A percentile compares a stretch with the other conserved stretches of the same genome.
These are phyloP conservation scores for Daldinia sp. DNA, from an alignment of 2,329 filamentous ascomycete genomes.

Conservation along the genomic window DNA sequence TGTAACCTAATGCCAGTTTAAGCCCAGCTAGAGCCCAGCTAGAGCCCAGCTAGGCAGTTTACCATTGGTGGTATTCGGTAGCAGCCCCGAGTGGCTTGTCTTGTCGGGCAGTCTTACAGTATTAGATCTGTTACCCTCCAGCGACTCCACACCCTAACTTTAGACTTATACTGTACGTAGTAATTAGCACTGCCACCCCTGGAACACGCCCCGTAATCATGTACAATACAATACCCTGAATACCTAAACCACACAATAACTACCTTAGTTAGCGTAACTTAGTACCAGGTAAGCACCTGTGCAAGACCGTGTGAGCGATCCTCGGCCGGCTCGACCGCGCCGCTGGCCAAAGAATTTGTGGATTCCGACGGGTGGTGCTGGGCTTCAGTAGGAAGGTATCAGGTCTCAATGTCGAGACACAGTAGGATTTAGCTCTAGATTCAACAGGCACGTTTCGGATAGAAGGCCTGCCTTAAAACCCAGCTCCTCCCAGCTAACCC, in stretches of 20 bases:
- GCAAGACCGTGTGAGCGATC: no score
- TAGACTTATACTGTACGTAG: no score
- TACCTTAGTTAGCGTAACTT: no score
- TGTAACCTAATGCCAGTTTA: no score
- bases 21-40: neutral
- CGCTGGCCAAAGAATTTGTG: slow-evolving; percentile 2
- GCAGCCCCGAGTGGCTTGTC: slow-evolving; percentile 16
- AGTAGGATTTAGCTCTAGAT: slow-evolving; percentile 15
- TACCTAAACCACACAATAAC: no score
- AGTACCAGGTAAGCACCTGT: no score
- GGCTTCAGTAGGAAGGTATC: slow-evolving; percentile 6
- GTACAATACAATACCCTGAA: no score
- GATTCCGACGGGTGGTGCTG: neutral
- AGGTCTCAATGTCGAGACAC: slow-evolving; percentile 1
- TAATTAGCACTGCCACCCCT: slow-evolving; percentile 26
- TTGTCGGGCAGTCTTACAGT: no score
- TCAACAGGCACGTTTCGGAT: slow-evolving; percentile 28
- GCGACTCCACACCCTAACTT: slow-evolving; percentile 13
- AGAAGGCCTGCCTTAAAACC: slow-evolving; percentile 12
- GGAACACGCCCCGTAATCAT: neutral
- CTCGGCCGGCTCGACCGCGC: slow-evolving; percentile 3
- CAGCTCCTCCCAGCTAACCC: slow-evolving; percentile 2
- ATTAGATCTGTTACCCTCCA: slow-evolving; percentile 15
- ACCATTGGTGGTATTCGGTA: slow-evolving; percentile 18
- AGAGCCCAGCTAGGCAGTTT: slow-evolving; percentile 8